These are phyloP conservation scores for Aspergillus bridgeri DNA, from an alignment of 495 filamentous ascomycete genomes.

Conservation along the genomic window DNA sequence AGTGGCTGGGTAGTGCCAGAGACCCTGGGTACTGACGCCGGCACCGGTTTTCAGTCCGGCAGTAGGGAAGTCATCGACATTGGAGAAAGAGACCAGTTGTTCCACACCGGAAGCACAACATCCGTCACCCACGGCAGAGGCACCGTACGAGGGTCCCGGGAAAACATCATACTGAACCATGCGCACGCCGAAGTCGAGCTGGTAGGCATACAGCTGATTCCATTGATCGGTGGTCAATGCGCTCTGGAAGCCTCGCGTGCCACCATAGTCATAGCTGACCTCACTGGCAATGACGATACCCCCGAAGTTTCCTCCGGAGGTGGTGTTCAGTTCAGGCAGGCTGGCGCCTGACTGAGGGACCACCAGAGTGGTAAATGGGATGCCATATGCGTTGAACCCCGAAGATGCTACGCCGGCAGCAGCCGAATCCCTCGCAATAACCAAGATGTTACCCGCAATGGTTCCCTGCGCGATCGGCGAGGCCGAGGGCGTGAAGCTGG, in stretches of 20 bases:
- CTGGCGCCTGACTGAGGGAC: constrained; percentile 50
- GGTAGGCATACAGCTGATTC: constrained; percentile 55
- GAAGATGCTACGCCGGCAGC: constrained; percentile 45
- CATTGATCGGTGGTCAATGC: constrained; percentile 56
- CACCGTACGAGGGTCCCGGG: constrained; percentile 51
- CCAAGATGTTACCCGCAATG: constrained; percentile 49
- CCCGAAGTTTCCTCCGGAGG: constrained; percentile 50
- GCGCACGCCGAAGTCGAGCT: constrained; percentile 54
- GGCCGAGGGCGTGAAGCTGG: constrained; percentile 22
- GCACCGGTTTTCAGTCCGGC: constrained; percentile 47
- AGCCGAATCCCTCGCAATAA: constrained; percentile 53
- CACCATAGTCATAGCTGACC: constrained; percentile 53
- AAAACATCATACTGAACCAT: constrained; percentile 60
- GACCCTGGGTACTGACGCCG: constrained; percentile 50
- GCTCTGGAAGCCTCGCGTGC: constrained; percentile 40
- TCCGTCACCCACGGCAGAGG: constrained; percentile 32
- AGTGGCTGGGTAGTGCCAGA: constrained; percentile 57
- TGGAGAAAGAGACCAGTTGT: constrained; percentile 49
- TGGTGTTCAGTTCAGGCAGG: constrained; percentile 50
- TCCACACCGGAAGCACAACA: constrained; percentile 50
- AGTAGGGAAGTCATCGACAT: constrained; percentile 46
- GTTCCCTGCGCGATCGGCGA: constrained; percentile 20
- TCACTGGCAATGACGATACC: constrained; percentile 56
- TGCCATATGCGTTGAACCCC: constrained; percentile 59
- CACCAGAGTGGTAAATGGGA: constrained; percentile 52